Evolutionary conservation across 306 rosid species (phyloP).

Genomic region (Gastrolobium bilobum): DNA sequence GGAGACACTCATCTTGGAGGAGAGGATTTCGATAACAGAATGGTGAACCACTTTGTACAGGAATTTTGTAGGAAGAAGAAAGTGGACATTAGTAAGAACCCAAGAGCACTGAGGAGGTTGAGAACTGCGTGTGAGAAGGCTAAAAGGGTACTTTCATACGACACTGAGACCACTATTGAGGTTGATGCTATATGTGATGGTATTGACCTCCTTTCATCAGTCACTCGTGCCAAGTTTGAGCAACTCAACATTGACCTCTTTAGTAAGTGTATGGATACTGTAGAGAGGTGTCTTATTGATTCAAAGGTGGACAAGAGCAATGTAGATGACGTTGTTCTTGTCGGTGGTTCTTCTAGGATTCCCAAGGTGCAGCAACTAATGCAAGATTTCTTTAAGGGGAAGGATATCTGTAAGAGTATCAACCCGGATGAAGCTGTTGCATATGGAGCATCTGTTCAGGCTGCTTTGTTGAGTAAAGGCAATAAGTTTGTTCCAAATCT

Average conservation of each 20-base stretch:
- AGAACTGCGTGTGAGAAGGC: slow-evolving; percentile 50
- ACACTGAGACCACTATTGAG: slow-evolving; percentile 56
- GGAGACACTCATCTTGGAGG: no score
- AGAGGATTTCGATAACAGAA: no score
- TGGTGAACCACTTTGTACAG: neutral
- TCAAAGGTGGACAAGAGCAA: slow-evolving; percentile 49
- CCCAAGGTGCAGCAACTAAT: slow-evolving; percentile 62
- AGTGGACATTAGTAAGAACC: slow-evolving; percentile 42
- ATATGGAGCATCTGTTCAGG: slow-evolving; percentile 69
- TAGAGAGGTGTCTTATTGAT: slow-evolving; percentile 58
- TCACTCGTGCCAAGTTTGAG: slow-evolving; percentile 54
- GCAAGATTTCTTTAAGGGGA: slow-evolving; percentile 59
- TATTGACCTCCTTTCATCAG: neutral
- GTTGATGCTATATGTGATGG: slow-evolving; percentile 23
- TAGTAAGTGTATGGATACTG: slow-evolving; percentile 58
- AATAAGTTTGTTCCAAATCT: slow-evolving; percentile 52
- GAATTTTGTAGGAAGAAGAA: slow-evolving; percentile 11
- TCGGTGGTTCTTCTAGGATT: slow-evolving; percentile 67
- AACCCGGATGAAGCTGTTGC: slow-evolving; percentile 71
- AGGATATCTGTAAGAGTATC: slow-evolving; percentile 59
- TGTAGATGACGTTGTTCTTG: slow-evolving; percentile 62
- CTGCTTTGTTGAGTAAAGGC: slow-evolving; percentile 61
- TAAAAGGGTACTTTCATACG: slow-evolving; percentile 55
- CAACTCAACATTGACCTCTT: slow-evolving; percentile 50
- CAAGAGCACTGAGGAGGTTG: slow-evolving; percentile 43